Base-by-base conservation (phyloP, 148 eudicot species). In the Rheum nobile region DNA sequence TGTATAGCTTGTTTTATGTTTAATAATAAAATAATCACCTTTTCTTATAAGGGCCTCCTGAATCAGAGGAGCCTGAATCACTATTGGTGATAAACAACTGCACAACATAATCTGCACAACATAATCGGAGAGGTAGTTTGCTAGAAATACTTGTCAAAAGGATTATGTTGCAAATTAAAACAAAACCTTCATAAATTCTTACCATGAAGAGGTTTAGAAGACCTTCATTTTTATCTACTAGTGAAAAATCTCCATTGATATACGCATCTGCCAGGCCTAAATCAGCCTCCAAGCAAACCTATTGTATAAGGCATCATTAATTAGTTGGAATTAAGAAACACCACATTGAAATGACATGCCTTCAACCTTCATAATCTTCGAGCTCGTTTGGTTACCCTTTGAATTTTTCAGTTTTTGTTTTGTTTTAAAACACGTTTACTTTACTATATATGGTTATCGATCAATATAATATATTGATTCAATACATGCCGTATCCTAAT, bases 261-360 rank as follows among this genome's bases (percentile, higher is more conserved):
- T 87, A 92, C 44, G 99, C 96, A 87, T 96, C 99, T 67, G 99
- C 97, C 72, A 96, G 91, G 82, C 99, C 97, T 81, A 96, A 86
- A 74, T 92, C 99, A 72, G 94, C 91, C 77, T 90, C 84, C 71
- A 81, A 86, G 48, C 89, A 91, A 54, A 96, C 93, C 99, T 95
- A 84, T 57, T 43, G 72, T 35, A 63, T 24, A 11, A 9, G 13
- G 5, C 17, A 10, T 22, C 29, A 54, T 47, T 43, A 43, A 4
- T 48, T 48, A 17, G 55, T 19, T 48, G 22, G 8, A 19, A 48
- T 19, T 9, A 14, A 19, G 73, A 14, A 26, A 63, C 3, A 63
- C n/a, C n/a, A 26, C 3, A 8, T 1, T 32, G 3, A 37, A 48
- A 19, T 19, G 55, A 47, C 16, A 14, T 5, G 4, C n/a, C 2